These are phyloP conservation scores for Apiotrichum gracile DNA, from an alignment of 1,284 basidiomycete species.

Conservation along the genomic window DNA sequence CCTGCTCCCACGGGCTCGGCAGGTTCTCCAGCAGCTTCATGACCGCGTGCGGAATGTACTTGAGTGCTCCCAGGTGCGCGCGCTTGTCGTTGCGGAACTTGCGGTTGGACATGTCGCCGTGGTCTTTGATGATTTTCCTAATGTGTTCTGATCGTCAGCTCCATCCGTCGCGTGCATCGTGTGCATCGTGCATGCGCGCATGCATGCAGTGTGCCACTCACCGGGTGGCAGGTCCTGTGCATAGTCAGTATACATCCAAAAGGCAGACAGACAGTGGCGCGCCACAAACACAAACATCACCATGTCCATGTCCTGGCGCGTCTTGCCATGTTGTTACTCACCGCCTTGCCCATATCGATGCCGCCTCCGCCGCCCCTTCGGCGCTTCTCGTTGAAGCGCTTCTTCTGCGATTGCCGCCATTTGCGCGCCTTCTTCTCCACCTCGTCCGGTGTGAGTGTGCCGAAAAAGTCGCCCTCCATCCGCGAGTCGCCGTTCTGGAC, in stretches of 20 bases:
- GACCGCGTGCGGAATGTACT: conserved; percentile 98
- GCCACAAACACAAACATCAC: neutral
- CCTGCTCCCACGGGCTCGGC: conserved; percentile 99
- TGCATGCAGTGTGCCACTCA: neutral
- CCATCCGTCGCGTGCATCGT: neutral
- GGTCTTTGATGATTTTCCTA: conserved; percentile 95
- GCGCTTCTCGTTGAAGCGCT: conserved; percentile 44
- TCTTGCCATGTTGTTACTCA: conserved; percentile 23
- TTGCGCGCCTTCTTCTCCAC: conserved; percentile 48
- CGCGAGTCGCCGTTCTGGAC: conserved; percentile 24
- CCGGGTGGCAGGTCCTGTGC: conserved; percentile 44
- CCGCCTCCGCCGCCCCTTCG: conserved; percentile 45
- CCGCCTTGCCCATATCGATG: conserved; percentile 48
- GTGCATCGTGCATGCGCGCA: neutral
- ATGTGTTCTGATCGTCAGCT: conserved; percentile 66
- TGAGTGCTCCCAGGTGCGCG: conserved; percentile 93
- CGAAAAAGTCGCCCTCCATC: conserved; percentile 45
- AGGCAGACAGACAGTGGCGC: too few species aligned
- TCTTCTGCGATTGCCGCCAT: conserved; percentile 45
- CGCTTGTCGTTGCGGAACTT: conserved; percentile 99
- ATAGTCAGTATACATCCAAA: neutral
- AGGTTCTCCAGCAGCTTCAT: conserved; percentile 99
- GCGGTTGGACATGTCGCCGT: conserved; percentile 93
- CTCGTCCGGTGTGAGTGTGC: conserved; percentile 42
- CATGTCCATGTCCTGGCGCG: neutral